Evolutionary conservation across 192 early-diverging fungal species (phyloP).

Genomic region (Linnemannia exigua): DNA sequence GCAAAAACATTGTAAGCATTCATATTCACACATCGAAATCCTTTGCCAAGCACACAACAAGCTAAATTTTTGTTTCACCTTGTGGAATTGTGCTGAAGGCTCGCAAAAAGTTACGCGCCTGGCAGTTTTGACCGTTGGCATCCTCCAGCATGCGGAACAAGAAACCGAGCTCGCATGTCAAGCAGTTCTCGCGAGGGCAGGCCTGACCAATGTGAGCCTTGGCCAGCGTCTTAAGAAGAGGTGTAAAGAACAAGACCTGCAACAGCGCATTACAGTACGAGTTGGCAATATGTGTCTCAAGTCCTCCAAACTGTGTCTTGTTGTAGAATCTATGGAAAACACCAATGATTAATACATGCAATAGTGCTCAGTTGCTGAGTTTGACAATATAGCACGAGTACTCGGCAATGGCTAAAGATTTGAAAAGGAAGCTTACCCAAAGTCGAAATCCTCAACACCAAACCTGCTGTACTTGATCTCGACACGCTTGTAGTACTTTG

Average conservation of each 20-base stretch:
- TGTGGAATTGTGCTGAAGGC: conserved; percentile 88
- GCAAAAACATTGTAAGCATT: not conserved
- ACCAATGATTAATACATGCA: not conserved
- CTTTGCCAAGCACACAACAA: too few species aligned
- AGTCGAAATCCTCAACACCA: conserved; percentile 99
- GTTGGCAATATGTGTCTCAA: conserved; percentile 94
- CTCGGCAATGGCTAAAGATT: too few species aligned
- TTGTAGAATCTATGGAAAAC: conserved; percentile 81
- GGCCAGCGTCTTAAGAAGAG: conserved; percentile 73
- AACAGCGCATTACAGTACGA: conserved; percentile 92
- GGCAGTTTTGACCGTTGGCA: conserved; percentile 93
- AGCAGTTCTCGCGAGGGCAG: conserved; percentile 83
- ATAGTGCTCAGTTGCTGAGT: too few species aligned
- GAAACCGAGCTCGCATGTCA: conserved; percentile 94
- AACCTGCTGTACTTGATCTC: conserved; percentile 94
- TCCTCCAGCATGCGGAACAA: conserved; percentile 94
- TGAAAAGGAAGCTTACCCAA: too few species aligned
- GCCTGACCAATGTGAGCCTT: conserved; percentile 79
- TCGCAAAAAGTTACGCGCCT: conserved; percentile 92
- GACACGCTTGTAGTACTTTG: conserved; percentile 79
- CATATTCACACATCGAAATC: too few species aligned
- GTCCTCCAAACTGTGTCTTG: conserved; percentile 85
- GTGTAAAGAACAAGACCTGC: conserved; percentile 86
- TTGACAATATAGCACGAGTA: too few species aligned
- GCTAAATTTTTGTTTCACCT: too few species aligned